A percentile compares a stretch with the other conserved stretches of the same genome.
phyloP scores from a whole-genome alignment of 2,329 filamentous ascomycete species.

The Verticillium longisporum region DNA sequence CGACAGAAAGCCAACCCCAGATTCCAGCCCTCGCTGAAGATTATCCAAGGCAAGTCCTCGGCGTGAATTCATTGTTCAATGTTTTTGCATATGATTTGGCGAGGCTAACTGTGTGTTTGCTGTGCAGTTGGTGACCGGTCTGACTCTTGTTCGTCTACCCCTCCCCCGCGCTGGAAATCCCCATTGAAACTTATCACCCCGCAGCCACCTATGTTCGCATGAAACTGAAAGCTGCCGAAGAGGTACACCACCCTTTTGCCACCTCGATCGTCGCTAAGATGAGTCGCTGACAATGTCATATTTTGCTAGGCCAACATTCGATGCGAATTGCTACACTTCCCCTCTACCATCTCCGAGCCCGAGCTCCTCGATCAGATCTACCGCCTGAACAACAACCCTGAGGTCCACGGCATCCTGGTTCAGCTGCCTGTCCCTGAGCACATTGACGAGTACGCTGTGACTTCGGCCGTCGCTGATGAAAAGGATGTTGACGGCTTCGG shows the following conservation, averaged over 20 bases:
- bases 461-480: constrained; percentile 82
- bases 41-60: constrained; percentile 74
- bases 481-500: constrained; percentile 99
- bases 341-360: constrained; percentile 72
- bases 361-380: constrained; percentile 81
- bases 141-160: constrained; percentile 68
- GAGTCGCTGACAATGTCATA: not conserved
- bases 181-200: constrained; percentile 22
- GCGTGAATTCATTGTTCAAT: not conserved
- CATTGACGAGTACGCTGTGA: constrained; percentile 84
- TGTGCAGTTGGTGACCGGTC: constrained; percentile 76
- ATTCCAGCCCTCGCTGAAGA: constrained; percentile 85
- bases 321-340: constrained; percentile 79
- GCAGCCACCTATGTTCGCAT: constrained; percentile 96
- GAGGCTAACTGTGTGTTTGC: not conserved
- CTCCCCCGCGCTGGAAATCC: constrained; percentile 14
- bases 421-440: constrained; percentile 86
- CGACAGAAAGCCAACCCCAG: constrained; percentile 78
- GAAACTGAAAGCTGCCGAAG: constrained; percentile 95
- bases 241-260: constrained; percentile 46
- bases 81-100: not conserved
- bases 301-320: constrained; percentile 71
- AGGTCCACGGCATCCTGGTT: constrained; percentile 86
- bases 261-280: not conserved
- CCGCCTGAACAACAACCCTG: constrained; percentile 76